Conservation (phyloP, 306 rosid species). For the Gillenia trifoliata region DNA sequence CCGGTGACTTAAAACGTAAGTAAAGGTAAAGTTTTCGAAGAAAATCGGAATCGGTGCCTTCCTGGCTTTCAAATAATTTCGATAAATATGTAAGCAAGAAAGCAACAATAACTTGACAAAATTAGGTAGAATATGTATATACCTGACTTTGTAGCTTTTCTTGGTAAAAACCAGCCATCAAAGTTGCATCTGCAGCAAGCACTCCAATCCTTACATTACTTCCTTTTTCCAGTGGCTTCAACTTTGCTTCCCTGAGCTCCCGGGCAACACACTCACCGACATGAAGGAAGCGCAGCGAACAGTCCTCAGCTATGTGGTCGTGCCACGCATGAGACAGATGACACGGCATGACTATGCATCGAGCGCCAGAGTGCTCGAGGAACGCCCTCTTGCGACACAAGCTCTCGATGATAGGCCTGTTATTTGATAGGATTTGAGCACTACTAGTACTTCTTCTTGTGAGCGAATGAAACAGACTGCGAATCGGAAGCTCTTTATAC, state of each 20-base stretch:
- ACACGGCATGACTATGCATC: slow-evolving; percentile 63
- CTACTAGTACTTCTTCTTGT: slow-evolving; percentile 2
- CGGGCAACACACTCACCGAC: slow-evolving; percentile 59
- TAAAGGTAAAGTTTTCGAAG: not conserved
- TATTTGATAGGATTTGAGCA: slow-evolving; percentile 19
- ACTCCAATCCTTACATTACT: slow-evolving; percentile 45
- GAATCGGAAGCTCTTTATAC: slow-evolving; percentile 36
- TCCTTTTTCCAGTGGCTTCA: slow-evolving; percentile 55
- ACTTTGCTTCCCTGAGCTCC: slow-evolving; percentile 52
- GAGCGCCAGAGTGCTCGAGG: slow-evolving; percentile 59
- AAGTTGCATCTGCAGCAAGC: slow-evolving; percentile 36
- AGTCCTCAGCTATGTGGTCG: slow-evolving; percentile 41
- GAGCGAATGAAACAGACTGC: slow-evolving; percentile 25
- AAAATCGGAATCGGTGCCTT: not conserved
- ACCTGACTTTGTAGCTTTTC: slow-evolving; percentile 59
- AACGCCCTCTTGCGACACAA: slow-evolving; percentile 37
- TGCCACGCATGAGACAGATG: slow-evolving; percentile 63
- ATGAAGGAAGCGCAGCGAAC: slow-evolving; percentile 57
- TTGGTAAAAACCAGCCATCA: slow-evolving; percentile 40
- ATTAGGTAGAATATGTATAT: not conserved
- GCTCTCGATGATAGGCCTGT: slow-evolving; percentile 36
- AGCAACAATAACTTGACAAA: not conserved
- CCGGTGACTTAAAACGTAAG: not conserved
- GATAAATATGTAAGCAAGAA: not conserved
- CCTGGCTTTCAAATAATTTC: not conserved